Evolutionary conservation across 805 yeast species (phyloP).

Genomic region (Candida anglica): DNA sequence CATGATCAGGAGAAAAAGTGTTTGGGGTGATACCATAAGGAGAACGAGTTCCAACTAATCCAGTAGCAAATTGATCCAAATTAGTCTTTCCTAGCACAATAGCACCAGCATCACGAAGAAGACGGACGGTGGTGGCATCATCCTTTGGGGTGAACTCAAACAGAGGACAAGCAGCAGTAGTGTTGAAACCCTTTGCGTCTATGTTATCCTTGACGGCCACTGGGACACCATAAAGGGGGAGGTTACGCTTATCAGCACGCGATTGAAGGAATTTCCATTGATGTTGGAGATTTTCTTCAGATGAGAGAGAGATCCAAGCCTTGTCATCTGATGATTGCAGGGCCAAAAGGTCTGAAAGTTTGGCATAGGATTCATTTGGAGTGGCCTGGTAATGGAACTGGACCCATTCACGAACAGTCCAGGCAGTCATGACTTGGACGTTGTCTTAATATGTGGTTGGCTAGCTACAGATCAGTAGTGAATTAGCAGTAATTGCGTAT

Average conservation of each 20-base stretch:
- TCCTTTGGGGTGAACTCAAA: conserved; percentile 62
- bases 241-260: conserved; percentile 44
- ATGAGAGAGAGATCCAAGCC: conserved; percentile 86
- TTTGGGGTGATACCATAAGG: conserved; percentile 90
- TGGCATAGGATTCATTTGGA: conserved; percentile 54
- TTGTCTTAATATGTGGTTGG: too few relatives aligned
- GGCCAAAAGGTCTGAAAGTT: conserved; percentile 43
- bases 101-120: conserved; percentile 87
- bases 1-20: conserved; percentile 72
- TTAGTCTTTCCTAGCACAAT: conserved; percentile 91
- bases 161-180: conserved; percentile 96
- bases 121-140: conserved; percentile 72
- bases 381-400: conserved; percentile 60
- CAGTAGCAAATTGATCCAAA: conserved; percentile 96
- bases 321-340: conserved; percentile 58
- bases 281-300: conserved; percentile 56
- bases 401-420: conserved; percentile 82
- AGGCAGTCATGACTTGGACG: conserved; percentile 44
- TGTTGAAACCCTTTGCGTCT: conserved; percentile 74
- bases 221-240: conserved; percentile 91
- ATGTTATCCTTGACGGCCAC: conserved; percentile 93
- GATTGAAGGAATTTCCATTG: conserved; percentile 80
- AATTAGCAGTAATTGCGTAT: too few relatives aligned
- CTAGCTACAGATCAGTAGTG: too few relatives aligned
- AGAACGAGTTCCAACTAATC: conserved; percentile 90